Base-by-base conservation (phyloP, 495 filamentous ascomycete genomes). In the Penicillium parvum region DNA sequence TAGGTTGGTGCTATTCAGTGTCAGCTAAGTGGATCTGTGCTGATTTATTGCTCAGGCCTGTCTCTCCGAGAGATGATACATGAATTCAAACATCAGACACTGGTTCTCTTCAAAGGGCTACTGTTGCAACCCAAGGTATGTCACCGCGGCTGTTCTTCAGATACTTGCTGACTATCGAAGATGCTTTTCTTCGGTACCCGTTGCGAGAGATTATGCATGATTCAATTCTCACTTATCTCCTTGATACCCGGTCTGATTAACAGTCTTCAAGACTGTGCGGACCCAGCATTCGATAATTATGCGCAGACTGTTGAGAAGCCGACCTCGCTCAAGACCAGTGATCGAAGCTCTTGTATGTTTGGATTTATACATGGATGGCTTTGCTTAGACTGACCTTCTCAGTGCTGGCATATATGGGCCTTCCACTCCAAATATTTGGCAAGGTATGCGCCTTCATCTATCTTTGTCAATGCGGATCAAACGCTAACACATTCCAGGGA, bases 111-210 rank as follows among this genome's bases (percentile, higher is more conserved):
- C 49, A 98, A 98, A 69, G 92, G 85, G 57, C 81, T 86, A 57
- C 69, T 98, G 52, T 67, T 98, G 51, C 91, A 98, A 58, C 92
- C 91, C 20, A 98, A 97, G 83, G 90, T 91, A 67, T 43, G 63
- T 41, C 1, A 30, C n/a, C n/a, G 25, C 9, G 1, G 2, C 4
- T 0, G 2, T 3, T 27, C 9, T 20, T 12, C 17, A 15, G 15
- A 17, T 20, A 2, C 26, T 20, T n/a, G 20, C 39, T 52, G 12
- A 47, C 45, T n/a, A 34, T 34, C 20, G 2, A 54, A 96, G 91
- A 98, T 97, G 90, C 82, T 98, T 25, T 97, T 98, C 71, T 98
- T 97, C 55, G 94, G 92, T 29, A 86, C 90, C 8, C 81, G 90
- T 43, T 97, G 92, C 60, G 92, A 98, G 61, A 77, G 86, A 23